Percentiles rank a stretch among this genome's conserved stretches.
Conservation (phyloP, 2,329 filamentous ascomycete genomes). For the Fusarium temperatum region DNA sequence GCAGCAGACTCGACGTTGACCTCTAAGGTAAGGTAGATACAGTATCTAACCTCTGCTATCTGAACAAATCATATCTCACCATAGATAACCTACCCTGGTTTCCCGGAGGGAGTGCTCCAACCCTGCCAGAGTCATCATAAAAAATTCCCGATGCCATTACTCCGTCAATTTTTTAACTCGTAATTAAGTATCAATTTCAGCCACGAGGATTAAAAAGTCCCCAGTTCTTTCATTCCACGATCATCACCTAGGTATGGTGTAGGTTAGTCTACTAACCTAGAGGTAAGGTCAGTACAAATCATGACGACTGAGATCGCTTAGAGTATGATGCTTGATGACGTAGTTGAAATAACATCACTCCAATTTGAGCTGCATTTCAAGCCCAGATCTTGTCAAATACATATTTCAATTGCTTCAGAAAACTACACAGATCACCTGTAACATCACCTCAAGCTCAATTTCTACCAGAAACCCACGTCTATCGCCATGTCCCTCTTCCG, state of each 20-base stretch:
- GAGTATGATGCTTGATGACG: constrained; percentile 34
- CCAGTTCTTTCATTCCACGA: not conserved
- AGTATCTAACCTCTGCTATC: not conserved
- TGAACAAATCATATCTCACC: not conserved
- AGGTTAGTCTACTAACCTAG: not conserved
- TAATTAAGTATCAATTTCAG: not conserved
- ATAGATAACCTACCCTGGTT: not conserved
- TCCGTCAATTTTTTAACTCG: too few relatives aligned
- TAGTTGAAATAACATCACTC: constrained; percentile 4
- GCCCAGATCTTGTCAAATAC: not conserved
- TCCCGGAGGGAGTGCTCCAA: not conserved
- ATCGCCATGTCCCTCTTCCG: constrained; percentile 35
- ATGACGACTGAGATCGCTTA: constrained; percentile 23
- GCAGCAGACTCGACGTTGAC: not conserved
- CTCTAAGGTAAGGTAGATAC: not conserved
- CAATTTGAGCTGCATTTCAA: not conserved
- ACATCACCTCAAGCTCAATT: not conserved
- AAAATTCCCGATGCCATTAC: not conserved
- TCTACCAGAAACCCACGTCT: not conserved
- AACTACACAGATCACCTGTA: not conserved
- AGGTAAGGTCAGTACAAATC: not conserved
- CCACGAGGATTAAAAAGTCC: not conserved
- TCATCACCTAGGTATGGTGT: not conserved
- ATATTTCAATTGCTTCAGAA: constrained; percentile 3
- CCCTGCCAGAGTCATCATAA: not conserved